Conservation (phyloP, 1,284 basidiomycete species). For the Ustilago hordei region DNA sequence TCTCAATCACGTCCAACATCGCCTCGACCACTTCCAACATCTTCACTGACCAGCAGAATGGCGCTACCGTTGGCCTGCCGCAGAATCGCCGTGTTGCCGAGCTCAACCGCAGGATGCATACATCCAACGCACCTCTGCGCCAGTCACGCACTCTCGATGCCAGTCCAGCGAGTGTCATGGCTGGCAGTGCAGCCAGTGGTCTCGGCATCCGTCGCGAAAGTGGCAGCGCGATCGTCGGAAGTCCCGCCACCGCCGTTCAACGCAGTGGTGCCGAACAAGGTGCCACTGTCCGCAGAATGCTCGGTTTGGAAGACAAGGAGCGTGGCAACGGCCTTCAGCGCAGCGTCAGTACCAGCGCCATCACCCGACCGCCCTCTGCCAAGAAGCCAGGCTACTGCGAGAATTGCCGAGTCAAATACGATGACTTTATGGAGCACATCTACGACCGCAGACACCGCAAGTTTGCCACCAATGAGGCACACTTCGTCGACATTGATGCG, state of each 20-base stretch:
- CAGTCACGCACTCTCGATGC: conserved; percentile 27
- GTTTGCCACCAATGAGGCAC: conserved; percentile 83
- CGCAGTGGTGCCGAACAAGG: conserved; percentile 33
- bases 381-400: conserved; percentile 98
- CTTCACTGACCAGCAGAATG: conserved; percentile 45
- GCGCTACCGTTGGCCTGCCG: conserved; percentile 36
- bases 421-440: conserved; percentile 91
- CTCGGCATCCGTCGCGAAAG: conserved; percentile 45
- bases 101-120: conserved; percentile 59
- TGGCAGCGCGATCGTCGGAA: conserved; percentile 24
- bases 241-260: conserved; percentile 17
- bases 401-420: conserved; percentile 91
- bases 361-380: conserved; percentile 72
- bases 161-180: conserved; percentile 48
- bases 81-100: conserved; percentile 59
- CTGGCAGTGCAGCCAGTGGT: conserved; percentile 45
- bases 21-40: conserved; percentile 83
- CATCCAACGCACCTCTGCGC: conserved; percentile 31
- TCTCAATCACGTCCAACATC: conserved; percentile 87
- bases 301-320: conserved; percentile 43
- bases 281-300: conserved; percentile 59
- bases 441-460: conserved; percentile 81
- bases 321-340: conserved; percentile 28
- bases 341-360: conserved; percentile 51
- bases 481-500: conserved; percentile 85